Base-by-base conservation (phyloP, 371 early-diverging fungal species). In the Saksenaea oblongispora region DNA sequence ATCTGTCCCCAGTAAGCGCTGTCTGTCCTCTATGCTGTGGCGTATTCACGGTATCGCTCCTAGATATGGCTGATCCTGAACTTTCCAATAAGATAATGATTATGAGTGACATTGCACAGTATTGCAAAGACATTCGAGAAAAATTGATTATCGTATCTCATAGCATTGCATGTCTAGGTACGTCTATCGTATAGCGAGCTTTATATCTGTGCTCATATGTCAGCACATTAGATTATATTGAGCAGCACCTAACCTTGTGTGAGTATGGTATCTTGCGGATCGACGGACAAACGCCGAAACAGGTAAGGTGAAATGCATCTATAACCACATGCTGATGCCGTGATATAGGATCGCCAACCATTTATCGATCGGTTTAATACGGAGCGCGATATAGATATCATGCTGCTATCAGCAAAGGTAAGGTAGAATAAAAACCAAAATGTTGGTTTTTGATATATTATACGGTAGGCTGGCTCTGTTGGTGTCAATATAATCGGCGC, bases 401-500 rank as follows among this genome's bases (percentile, higher is more conserved):
- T 92, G 64, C 72, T 96, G 26, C 80, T 95, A 2, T 91, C 95
- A 3, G 86, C 91, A 4, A 84, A 80, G 36, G 85, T 84, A 61
- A 56, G 26, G 36, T 5, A 60, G 55, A 47, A 17, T 31, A 15
- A 34, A 36, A 26, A 41, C 14, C 5, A 41, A 41, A 14, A 13
- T 62, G 58, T 67, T 70, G 11, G n/a, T 37, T 14, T 18, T 18
- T 26, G 5, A 51, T 34, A 7, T 15, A 14, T 28, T 69, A 26
- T 34, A 62, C 69, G 13, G 53, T 70, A 58, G 79, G 83, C 66
- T 73, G 97, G 95, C 5, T 91, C 92, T 5, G 80, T 95, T 26
- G 98, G 98, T 8, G 80, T 98, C 27, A 99, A 98, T 71, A 68
- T 97, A n/a, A 79, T 85, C 1, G 83, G 90, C 5, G 98, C 98